These are phyloP conservation scores for Leonotis leonurus DNA, from an alignment of 257 asterid species.

Conservation along the genomic window DNA sequence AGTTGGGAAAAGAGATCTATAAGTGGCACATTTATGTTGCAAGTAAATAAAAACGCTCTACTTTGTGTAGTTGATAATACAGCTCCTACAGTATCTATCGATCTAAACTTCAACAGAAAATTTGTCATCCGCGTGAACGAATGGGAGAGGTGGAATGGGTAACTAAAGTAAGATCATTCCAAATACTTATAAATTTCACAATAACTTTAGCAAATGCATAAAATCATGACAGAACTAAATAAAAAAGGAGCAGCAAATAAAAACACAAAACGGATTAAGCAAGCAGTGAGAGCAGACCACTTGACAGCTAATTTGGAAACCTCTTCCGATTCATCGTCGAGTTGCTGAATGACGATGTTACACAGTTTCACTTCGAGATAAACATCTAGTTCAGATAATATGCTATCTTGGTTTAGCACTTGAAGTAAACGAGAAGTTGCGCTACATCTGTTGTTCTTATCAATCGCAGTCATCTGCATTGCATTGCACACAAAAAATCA, in stretches of 20 bases:
- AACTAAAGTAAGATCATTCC: not conserved
- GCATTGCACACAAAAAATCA: not conserved
- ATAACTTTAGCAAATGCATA: not conserved
- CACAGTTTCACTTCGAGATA: conserved; percentile 83
- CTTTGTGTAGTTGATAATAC: not conserved
- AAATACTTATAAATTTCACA: not conserved
- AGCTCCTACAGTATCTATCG: not conserved
- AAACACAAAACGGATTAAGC: conserved; percentile 4
- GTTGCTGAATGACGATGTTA: conserved; percentile 80
- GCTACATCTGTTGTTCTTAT: conserved; percentile 95
- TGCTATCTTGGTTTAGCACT: conserved; percentile 87
- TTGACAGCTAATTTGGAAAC: conserved; percentile 98
- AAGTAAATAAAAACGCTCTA: not conserved
- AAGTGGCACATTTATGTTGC: not conserved
- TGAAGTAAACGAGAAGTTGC: conserved; percentile 97
- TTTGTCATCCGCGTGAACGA: not conserved
- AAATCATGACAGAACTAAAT: not conserved
- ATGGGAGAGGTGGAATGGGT: not conserved
- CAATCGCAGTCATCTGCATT: conserved; percentile 95
- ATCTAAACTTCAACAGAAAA: not conserved
- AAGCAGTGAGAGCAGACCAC: conserved; percentile 45
- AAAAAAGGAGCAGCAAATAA: not conserved
- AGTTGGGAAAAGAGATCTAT: not conserved
- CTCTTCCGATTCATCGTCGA: conserved; percentile 96
- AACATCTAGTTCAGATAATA: conserved; percentile 65